Evolutionary conservation across 305 asterid genomes (phyloP).

Genomic region (Petunia hybrid): DNA sequence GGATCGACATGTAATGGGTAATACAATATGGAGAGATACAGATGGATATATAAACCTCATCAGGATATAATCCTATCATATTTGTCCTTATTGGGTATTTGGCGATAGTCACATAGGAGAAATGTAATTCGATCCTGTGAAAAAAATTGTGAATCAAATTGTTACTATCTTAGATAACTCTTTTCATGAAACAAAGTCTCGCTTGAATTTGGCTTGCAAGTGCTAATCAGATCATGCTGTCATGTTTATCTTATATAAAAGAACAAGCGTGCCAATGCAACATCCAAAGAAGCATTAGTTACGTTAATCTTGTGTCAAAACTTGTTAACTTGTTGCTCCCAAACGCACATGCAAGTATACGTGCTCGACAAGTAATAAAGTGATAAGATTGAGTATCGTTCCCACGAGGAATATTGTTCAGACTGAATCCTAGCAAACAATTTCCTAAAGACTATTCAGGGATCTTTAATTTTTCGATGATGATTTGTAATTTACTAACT

Average conservation of each 20-base stretch:
- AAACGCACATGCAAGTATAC: too few species aligned
- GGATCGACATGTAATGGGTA: not conserved
- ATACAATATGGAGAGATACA: not conserved
- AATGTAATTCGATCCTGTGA: conserved; percentile 63
- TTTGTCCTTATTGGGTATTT: conserved; percentile 58
- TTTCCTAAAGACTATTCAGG: too few species aligned
- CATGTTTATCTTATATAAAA: not conserved
- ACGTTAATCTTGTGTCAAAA: not conserved
- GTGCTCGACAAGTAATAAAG: too few species aligned
- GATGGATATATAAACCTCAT: conserved; percentile 38
- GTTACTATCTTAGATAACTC: not conserved
- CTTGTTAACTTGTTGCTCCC: not conserved
- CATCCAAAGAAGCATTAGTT: not conserved
- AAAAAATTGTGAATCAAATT: not conserved
- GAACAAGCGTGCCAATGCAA: not conserved
- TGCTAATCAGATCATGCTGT: not conserved
- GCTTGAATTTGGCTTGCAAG: not conserved
- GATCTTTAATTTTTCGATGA: too few species aligned
- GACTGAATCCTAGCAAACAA: too few species aligned
- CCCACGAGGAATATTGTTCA: too few species aligned
- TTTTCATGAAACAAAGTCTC: not conserved
- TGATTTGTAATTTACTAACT: too few species aligned
- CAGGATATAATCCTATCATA: conserved; percentile 80
- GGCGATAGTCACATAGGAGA: conserved; percentile 78
- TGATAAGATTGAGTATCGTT: too few species aligned